phyloP scores from a whole-genome alignment of 148 eudicot genomes.

The Heliosperma pusillum region DNA sequence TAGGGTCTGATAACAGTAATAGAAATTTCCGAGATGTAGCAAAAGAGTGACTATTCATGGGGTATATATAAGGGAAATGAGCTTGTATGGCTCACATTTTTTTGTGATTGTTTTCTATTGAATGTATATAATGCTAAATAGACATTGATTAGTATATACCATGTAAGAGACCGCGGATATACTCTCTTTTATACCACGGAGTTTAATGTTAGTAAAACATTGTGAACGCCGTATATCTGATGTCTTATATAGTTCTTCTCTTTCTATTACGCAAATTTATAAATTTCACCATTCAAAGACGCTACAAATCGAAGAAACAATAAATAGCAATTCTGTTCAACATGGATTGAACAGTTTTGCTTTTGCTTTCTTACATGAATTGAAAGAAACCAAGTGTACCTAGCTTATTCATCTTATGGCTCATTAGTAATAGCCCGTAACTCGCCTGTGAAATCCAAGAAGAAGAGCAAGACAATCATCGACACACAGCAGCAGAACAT shows the following conservation, averaged over 20 bases:
- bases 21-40: not conserved
- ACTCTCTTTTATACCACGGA: too few species aligned
- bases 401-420: constrained; percentile 25
- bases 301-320: not conserved
- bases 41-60: not conserved
- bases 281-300: not conserved
- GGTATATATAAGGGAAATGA: not conserved
- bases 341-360: constrained; percentile 23
- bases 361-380: not conserved
- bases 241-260: too few species aligned
- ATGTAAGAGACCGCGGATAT: too few species aligned
- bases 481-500: constrained; percentile 58
- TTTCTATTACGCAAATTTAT: too few species aligned
- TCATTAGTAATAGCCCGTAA: constrained; percentile 16
- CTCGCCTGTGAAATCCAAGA: constrained; percentile 56
- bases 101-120: not conserved
- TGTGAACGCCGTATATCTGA: too few species aligned
- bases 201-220: too few species aligned
- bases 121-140: not conserved
- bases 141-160: not conserved
- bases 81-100: not conserved
- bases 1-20: not conserved
- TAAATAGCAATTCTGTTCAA: constrained; percentile 19
- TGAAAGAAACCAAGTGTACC: not conserved
- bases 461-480: constrained; percentile 59